Evolutionary conservation across 1,284 basidiomycete species (phyloP).

Genomic region (Lignosus rhinocerotis): DNA sequence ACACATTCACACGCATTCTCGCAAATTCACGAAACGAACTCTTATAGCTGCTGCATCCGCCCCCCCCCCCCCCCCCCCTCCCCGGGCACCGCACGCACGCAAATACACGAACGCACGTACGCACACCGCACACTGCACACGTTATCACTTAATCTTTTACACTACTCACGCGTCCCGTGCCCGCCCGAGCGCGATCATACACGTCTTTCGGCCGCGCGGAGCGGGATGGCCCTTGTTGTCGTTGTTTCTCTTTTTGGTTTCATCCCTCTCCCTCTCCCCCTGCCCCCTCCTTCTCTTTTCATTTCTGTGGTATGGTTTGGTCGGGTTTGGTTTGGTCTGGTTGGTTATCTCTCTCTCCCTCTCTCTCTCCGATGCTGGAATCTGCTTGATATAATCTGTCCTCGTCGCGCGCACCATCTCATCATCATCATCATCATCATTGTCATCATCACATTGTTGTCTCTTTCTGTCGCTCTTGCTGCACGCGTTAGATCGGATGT

Average conservation of each 20-base stretch:
- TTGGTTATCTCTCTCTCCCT: too few relatives aligned
- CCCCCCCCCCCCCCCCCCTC: too few relatives aligned
- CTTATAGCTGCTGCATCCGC: too few relatives aligned
- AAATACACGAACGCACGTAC: constrained; percentile 28
- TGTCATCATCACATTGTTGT: not conserved
- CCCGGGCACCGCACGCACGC: constrained; percentile 30
- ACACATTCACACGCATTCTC: not conserved
- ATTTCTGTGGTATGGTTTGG: not conserved
- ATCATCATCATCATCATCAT: too few relatives aligned
- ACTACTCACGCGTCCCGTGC: constrained; percentile 20
- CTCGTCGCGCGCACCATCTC: not conserved
- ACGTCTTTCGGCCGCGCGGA: constrained; percentile 16
- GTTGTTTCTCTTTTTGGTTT: not conserved
- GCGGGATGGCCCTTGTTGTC: constrained; percentile 4
- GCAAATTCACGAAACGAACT: constrained; percentile 2
- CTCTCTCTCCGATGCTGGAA: too few relatives aligned
- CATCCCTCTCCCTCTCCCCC: not conserved
- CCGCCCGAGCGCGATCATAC: constrained; percentile 19
- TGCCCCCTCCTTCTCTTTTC: not conserved
- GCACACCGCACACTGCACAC: constrained; percentile 20
- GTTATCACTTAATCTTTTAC: constrained; percentile 21
- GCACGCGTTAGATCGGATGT: not conserved
- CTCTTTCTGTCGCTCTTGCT: not conserved
- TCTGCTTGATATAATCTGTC: not conserved
- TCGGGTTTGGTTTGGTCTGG: not conserved